These are phyloP conservation scores for Neoboletus brunneissimus DNA, from an alignment of 768 basidiomycete species.

Conservation along the genomic window DNA sequence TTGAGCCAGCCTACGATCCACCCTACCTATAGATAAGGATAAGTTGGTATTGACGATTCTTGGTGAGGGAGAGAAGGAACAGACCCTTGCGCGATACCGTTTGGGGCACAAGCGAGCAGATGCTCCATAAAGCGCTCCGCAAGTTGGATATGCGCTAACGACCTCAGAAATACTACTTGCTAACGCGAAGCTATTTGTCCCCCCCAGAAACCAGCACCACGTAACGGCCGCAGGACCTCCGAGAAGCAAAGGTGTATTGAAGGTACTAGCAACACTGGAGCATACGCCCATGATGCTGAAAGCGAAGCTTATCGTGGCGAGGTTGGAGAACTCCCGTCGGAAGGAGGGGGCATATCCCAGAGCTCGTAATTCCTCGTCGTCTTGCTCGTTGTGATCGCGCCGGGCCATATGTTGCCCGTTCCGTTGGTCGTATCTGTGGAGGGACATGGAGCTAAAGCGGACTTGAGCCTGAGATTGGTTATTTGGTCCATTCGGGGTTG, in stretches of 20 bases:
- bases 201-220: conserved; percentile 37
- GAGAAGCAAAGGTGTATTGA: conserved; percentile 37
- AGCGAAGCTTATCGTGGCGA: conserved; percentile 34
- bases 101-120: conserved; percentile 71
- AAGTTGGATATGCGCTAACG: conserved; percentile 33
- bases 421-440: neutral
- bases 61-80: conserved; percentile 7
- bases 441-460: conserved; percentile 1
- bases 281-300: conserved; percentile 38
- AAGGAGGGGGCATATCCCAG: conserved; percentile 36
- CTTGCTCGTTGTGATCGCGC: neutral
- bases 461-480: too few species aligned
- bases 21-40: conserved; percentile 19
- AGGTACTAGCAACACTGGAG: conserved; percentile 37
- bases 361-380: conserved; percentile 25
- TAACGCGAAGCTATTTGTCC: conserved; percentile 27
- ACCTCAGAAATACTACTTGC: conserved; percentile 32
- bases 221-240: conserved; percentile 37
- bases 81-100: conserved; percentile 59
- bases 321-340: conserved; percentile 43
- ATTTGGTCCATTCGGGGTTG: neutral
- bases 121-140: conserved; percentile 56
- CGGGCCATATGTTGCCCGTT: neutral
- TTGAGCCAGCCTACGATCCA: conserved; percentile 36
- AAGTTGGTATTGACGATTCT: neutral